A percentile compares a stretch with the other conserved stretches of the same genome.
Conservation (phyloP, 306 rosid genomes). For the Cicer yamashitae region DNA sequence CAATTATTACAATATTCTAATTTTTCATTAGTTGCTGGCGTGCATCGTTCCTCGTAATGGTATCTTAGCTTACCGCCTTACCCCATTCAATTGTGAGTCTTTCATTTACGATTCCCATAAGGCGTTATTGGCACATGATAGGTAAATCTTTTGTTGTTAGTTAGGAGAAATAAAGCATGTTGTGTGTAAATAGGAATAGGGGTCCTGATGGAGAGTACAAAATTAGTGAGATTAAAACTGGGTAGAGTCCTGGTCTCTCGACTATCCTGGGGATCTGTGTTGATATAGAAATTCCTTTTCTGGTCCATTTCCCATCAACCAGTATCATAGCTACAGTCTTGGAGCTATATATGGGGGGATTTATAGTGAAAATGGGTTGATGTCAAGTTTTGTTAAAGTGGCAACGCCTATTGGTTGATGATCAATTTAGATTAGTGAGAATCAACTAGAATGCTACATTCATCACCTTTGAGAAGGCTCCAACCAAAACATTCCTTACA, state of each 20-base stretch:
- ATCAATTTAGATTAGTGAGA: too few species aligned
- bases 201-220: neutral
- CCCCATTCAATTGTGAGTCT: constrained; percentile 9
- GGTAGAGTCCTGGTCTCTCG: neutral
- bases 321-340: too few species aligned
- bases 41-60: neutral
- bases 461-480: too few species aligned
- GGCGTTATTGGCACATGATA: neutral
- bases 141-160: neutral
- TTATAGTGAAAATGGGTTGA: too few species aligned
- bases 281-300: neutral
- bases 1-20: neutral
- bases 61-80: neutral
- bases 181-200: neutral
- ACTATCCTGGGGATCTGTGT: neutral
- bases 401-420: too few species aligned
- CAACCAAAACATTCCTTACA: too few species aligned
- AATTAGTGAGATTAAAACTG: neutral
- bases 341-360: too few species aligned
- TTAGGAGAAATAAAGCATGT: neutral
- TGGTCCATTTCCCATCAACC: neutral
- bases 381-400: too few species aligned
- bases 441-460: too few species aligned
- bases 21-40: constrained; percentile 17
- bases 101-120: neutral